Conservation (phyloP, 495 filamentous ascomycete species). For the Umbilicaria muhlenbergii region DNA sequence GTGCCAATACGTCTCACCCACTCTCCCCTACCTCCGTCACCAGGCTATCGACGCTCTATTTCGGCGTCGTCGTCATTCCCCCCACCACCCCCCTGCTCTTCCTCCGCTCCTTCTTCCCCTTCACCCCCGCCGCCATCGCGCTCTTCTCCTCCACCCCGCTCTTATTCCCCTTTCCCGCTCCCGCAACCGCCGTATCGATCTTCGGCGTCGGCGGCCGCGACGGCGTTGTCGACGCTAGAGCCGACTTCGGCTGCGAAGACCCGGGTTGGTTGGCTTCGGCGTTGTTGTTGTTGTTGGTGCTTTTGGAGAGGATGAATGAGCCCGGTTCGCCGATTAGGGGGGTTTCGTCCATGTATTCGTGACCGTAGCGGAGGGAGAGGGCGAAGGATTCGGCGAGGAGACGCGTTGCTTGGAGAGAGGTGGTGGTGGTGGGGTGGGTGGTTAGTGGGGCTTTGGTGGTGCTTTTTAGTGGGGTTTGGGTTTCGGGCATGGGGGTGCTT, state of each 20-base stretch:
- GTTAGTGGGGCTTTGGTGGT: constrained; percentile 24
- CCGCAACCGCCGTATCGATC: constrained; percentile 7
- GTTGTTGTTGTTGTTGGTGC: neutral
- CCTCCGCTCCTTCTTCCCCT: constrained; percentile 13
- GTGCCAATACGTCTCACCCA: neutral
- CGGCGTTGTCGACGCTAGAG: constrained; percentile 2
- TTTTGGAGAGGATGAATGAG: constrained; percentile 57
- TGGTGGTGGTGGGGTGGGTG: constrained; percentile 15
- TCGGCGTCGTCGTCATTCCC: constrained; percentile 5
- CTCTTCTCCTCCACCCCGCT: constrained; percentile 9
- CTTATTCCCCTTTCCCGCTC: neutral
- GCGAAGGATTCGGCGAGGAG: constrained; percentile 52
- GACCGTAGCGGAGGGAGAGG: constrained; percentile 45
- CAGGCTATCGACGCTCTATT: constrained; percentile 15
- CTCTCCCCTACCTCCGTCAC: constrained; percentile 4
- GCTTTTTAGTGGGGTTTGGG: constrained; percentile 19
- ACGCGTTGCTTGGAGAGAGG: constrained; percentile 29
- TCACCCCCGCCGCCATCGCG: constrained; percentile 7
- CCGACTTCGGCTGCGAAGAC: constrained; percentile 1
- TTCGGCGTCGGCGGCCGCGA: constrained; percentile 6
- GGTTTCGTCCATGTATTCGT: constrained; percentile 86
- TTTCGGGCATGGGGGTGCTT: constrained; percentile 44
- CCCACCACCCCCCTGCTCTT: constrained; percentile 14
- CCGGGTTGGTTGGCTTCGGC: neutral
- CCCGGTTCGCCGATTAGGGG: constrained; percentile 76